Base-by-base conservation (phyloP, 2,329 filamentous ascomycete genomes). In the Coniosporium tulheliwenetii region DNA sequence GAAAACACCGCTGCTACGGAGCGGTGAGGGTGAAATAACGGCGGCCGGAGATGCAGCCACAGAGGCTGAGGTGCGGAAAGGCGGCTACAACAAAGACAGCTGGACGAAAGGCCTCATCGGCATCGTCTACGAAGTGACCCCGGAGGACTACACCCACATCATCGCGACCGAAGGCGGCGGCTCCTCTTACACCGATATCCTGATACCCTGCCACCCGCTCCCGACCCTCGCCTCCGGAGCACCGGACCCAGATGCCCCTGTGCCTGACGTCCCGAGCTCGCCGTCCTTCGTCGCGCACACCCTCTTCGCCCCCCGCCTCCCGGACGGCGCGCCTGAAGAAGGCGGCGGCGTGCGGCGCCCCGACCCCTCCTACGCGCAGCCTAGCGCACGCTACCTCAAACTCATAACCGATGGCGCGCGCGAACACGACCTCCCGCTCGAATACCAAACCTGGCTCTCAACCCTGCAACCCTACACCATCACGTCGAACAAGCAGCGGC, bases 61-160 rank as follows among this genome's bases (percentile, higher is more conserved):
- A 12, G n/a, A 37, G 8, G 19, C 36, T 5, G 37, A 41, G 5
- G 10, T 39, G 9, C 36, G 36, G 43, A 39, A 41, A 31, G 37
- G 50, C 29, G 51, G 54, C 41, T 70, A 71, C 47, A 64, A 71
- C 50, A 73, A 75, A 51, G 65, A 72, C 40, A 64, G 63, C 41
- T 93, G 85, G 86, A 66, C 77, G 47, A 87, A 86, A 52, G 84
- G 85, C 4, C 71, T 98, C 2, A 75, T 95, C 34, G 91, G 91
- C 16, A 85, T 94, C 12, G 91, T 96, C 3, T 98, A 98, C 64
- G 87, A 96, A 63, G 85, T 96, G 29, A 94, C 86, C 1, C 65
- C 71, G 13, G 60, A 71, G 36, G 91, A 98, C 63, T 98, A 84
- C 56, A 72, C 78, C 5, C 81, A 75, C 44, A 94, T 98, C 50